These are phyloP conservation scores for Morella rubra DNA, from an alignment of 306 rosid genomes.

Conservation along the genomic window DNA sequence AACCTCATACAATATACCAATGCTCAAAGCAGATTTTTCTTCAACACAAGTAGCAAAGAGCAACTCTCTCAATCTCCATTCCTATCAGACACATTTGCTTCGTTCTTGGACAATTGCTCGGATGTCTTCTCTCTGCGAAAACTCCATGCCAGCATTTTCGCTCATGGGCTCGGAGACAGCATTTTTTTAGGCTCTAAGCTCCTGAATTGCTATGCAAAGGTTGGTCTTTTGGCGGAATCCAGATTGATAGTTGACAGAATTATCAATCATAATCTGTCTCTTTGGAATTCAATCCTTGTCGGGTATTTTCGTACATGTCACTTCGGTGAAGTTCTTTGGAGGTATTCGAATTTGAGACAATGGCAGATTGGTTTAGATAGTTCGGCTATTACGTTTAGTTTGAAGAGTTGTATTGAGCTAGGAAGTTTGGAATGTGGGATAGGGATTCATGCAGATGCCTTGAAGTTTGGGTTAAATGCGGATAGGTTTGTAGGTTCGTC, in stretches of 20 bases:
- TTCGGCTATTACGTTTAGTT: conserved; percentile 31
- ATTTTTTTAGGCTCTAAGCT: conserved; percentile 31
- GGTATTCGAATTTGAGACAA: conserved; percentile 33
- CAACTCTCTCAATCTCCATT: conserved; percentile 2
- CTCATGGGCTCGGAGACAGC: conserved; percentile 26
- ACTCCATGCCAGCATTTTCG: conserved; percentile 30
- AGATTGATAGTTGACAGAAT: conserved; percentile 18
- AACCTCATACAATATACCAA: neutral
- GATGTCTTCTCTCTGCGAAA: conserved; percentile 22
- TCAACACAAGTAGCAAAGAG: neutral
- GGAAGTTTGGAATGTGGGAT: conserved; percentile 38
- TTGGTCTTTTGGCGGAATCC: conserved; percentile 22
- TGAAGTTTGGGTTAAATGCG: conserved; percentile 37
- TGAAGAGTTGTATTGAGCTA: conserved; percentile 37
- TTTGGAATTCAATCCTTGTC: conserved; percentile 35
- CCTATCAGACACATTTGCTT: conserved; percentile 11
- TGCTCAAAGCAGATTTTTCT: conserved; percentile 12
- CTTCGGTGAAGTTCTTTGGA: conserved; percentile 26
- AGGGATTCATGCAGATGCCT: conserved; percentile 43
- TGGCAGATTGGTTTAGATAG: conserved; percentile 28
- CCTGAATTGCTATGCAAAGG: conserved; percentile 32
- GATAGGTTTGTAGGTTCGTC: conserved; percentile 53
- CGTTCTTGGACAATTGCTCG: conserved; percentile 27
- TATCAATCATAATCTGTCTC: conserved; percentile 12
- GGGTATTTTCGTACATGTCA: conserved; percentile 30